A percentile compares a stretch with the other conserved stretches of the same genome.
phyloP scores from a whole-genome alignment of 1,284 basidiomycete species.

The Entoloma clypeatum region DNA sequence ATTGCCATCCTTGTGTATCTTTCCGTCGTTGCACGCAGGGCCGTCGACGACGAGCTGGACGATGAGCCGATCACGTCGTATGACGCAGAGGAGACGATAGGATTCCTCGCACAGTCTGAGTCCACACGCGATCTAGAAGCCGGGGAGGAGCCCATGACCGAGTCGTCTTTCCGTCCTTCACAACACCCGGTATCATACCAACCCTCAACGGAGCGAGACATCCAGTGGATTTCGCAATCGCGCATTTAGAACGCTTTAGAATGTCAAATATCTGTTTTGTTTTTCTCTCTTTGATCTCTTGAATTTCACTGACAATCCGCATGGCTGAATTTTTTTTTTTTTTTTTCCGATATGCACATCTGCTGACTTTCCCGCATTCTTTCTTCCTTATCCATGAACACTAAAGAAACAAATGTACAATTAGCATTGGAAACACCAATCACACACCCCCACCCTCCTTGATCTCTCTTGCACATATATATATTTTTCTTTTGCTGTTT shows the following conservation, averaged over 20 bases:
- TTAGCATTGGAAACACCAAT: no score
- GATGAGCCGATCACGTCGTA: constrained; percentile 41
- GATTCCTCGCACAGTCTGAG: constrained; percentile 34
- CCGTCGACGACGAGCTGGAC: constrained; percentile 75
- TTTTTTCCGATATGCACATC: neutral
- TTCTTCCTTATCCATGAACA: constrained; percentile 1
- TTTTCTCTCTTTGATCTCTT: no score
- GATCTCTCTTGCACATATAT: no score
- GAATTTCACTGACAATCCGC: no score
- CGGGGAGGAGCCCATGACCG: constrained; percentile 30
- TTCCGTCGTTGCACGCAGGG: constrained; percentile 72
- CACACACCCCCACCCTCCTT: no score
- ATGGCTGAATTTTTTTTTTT: neutral
- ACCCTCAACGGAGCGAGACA: constrained; percentile 20
- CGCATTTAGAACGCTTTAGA: no score
- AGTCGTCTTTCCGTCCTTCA: constrained; percentile 34
- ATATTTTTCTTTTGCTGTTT: no score
- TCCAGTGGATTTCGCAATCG: no score
- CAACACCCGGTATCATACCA: constrained; percentile 26
- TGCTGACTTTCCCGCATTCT: neutral
- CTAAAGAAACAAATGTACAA: neutral
- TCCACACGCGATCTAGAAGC: constrained; percentile 30
- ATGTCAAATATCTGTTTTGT: no score
- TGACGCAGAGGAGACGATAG: constrained; percentile 44
- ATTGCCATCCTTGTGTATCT: constrained; percentile 77